Evolutionary conservation across 768 basidiomycete species (phyloP), one percentile per base, ranked within the genome.

Genomic region (Psilocybe tampanensis): DNA sequence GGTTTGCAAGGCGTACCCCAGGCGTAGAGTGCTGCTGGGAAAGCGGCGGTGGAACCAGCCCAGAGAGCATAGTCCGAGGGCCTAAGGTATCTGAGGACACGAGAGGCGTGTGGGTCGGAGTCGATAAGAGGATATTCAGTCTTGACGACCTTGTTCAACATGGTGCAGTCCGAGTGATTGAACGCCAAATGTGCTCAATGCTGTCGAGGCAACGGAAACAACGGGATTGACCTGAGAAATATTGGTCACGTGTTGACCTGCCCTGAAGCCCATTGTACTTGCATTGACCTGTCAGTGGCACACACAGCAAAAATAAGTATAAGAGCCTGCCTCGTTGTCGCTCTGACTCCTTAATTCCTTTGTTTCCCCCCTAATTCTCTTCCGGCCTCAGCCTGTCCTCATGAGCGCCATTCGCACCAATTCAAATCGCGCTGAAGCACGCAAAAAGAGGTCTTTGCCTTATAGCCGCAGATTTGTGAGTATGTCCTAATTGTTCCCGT

Each of bases 71-170:
- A 95, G 79, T 99, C 96, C 1, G 88, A 86, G 19, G 86, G 80
- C 22, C 96, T 82, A 73, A 98, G 86, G 76, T 97, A 97, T 56
- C 91, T 80, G 19, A 99, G 75, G 48, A 99, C 96, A 29, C 96
- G 85, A 29, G 77, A 76, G 13, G 87, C 86, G 78, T 97, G 91
- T 9, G 96, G 96, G 79, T 98, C 96, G 0, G 86, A 79, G 74
- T 98, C 96, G 75, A 98, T 91, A 73, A 96, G 87, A 47, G 95
- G 95, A 76, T 86, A 96, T 22, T 87, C 86, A 39, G 89, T 85
- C 66, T 76, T 69, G 53, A 79, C 71, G 56, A 77, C 68, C 68
- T 80, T 81, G 59, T 72, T 70, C 49, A 84, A 81, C 82, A 83
- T 82, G 59, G 71, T 74, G 52, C 56, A 50, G 23, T 82, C 59